Evolutionary conservation across 345 rosid species (phyloP), one percentile per base, ranked within the genome.

Genomic region (Boechera divaricarpa): DNA sequence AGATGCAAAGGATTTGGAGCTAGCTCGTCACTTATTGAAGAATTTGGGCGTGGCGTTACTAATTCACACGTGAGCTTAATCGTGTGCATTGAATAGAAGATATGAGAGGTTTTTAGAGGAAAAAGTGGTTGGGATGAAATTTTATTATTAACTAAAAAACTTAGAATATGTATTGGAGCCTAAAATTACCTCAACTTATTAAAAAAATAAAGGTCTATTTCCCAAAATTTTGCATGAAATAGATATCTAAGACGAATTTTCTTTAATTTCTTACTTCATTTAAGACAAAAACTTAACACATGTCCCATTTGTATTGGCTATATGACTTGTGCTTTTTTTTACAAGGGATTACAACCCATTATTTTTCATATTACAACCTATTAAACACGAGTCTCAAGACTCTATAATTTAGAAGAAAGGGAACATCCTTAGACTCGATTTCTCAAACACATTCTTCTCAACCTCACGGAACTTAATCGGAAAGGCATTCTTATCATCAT

Each of bases 391-490:
- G 7, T 21, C 48, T 21, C 44, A 12, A 41, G 9, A 41, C 44
- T 63, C 44, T 63, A 5, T 54, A 21, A 44, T 51, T 69, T 69
- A 69, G 28, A 26, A 41, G 6, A n/a, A 54, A 28, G 64, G 54
- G 54, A 67, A 75, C 79, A 67, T 75, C 53, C 60, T 28, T n/a
- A 48, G 42, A 67, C 73, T 61, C 29, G 42, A 29, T 54, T 76
- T 49, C 45, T 24, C 28, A 38, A 68, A 60, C 35, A 68, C 36
- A 59, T 26, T 59, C 45, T 13, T 59, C 33, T 31, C 79, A 39
- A 60, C 73, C 74, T 68, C 18, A 66, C 65, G 58, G 29, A 70
- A 42, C 33, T 69, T 75, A 38, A 75, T 24, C 7, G 69, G 54
- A 13, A 67, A 68, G 0, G 33, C 74, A 75, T 67, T 68, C 45